phyloP scores from a whole-genome alignment of 2,329 filamentous ascomycete species.

The Aspergillus sp. region DNA sequence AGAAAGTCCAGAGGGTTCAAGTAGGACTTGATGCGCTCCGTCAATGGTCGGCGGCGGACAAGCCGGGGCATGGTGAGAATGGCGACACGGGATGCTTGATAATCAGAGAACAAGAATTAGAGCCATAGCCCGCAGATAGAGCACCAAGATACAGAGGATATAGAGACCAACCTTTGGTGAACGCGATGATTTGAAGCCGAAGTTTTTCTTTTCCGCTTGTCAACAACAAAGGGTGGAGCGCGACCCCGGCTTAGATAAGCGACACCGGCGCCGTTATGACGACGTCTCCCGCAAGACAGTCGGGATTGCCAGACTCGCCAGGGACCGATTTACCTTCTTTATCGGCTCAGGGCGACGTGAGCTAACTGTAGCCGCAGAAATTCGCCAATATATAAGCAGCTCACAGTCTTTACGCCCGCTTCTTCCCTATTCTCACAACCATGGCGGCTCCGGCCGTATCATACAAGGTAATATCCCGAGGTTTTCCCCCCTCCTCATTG shows the following conservation, averaged over 20 bases:
- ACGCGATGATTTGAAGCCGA: slow-evolving; percentile 7
- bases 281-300: slow-evolving; percentile 11
- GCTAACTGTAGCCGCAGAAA: background rate
- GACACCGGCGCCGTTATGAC: slow-evolving; percentile 17
- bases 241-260: slow-evolving; percentile 25
- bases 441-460: slow-evolving; percentile 63
- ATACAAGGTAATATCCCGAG: slow-evolving; percentile 52
- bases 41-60: slow-evolving; percentile 76
- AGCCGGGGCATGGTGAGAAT: slow-evolving; percentile 70
- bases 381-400: background rate
- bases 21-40: slow-evolving; percentile 76
- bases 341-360: background rate
- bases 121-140: background rate
- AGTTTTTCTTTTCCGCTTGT: slow-evolving; percentile 16
- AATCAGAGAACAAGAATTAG: background rate
- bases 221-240: slow-evolving; percentile 18
- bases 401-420: background rate
- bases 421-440: slow-evolving; percentile 16
- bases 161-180: background rate
- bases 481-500: slow-evolving; percentile 8
- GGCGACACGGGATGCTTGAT: background rate
- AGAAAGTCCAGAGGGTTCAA: slow-evolving; percentile 87
- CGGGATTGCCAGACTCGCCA: slow-evolving; percentile 14
- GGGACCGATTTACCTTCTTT: slow-evolving; percentile 7
- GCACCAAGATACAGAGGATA: background rate